A percentile compares a stretch with the other conserved stretches of the same genome.
Evolutionary conservation across 805 yeast genomes (phyloP).

Genomic region (Kuraishia capsulata): DNA sequence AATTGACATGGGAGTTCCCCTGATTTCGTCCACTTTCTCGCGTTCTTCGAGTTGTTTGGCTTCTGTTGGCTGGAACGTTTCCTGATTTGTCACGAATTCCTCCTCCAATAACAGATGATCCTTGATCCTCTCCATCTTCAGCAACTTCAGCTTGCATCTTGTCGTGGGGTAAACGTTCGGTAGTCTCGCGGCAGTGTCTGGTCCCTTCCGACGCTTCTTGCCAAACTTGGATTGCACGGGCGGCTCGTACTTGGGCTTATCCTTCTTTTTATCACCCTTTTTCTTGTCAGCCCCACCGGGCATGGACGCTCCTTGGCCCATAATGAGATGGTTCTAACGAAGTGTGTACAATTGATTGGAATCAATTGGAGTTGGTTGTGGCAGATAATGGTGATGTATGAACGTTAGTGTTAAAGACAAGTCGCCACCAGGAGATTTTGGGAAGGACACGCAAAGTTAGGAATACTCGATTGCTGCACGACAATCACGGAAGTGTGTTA

Average conservation of each 20-base stretch:
- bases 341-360: background rate
- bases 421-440: no score
- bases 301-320: slow-evolving; percentile 16
- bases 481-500: no score
- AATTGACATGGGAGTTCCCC: slow-evolving; percentile 94
- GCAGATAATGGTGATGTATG: no score
- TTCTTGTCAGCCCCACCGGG: slow-evolving; percentile 15
- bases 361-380: no score
- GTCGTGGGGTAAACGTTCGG: slow-evolving; percentile 89
- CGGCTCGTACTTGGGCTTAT: slow-evolving; percentile 96
- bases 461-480: no score
- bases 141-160: slow-evolving; percentile 82
- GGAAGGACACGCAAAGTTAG: no score
- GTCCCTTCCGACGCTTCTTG: slow-evolving; percentile 88
- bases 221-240: slow-evolving; percentile 95
- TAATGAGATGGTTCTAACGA: slow-evolving; percentile 12
- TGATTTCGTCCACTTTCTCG: slow-evolving; percentile 86
- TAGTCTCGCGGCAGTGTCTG: slow-evolving; percentile 73
- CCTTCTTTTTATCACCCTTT: slow-evolving; percentile 42
- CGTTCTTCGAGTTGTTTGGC: slow-evolving; percentile 95
- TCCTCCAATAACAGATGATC: slow-evolving; percentile 93
- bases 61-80: slow-evolving; percentile 90
- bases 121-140: slow-evolving; percentile 92
- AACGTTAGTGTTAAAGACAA: no score
- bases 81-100: slow-evolving; percentile 92